Base-by-base conservation (phyloP, 352 stramenopile species). In the Saprolegnia diclina region DNA sequence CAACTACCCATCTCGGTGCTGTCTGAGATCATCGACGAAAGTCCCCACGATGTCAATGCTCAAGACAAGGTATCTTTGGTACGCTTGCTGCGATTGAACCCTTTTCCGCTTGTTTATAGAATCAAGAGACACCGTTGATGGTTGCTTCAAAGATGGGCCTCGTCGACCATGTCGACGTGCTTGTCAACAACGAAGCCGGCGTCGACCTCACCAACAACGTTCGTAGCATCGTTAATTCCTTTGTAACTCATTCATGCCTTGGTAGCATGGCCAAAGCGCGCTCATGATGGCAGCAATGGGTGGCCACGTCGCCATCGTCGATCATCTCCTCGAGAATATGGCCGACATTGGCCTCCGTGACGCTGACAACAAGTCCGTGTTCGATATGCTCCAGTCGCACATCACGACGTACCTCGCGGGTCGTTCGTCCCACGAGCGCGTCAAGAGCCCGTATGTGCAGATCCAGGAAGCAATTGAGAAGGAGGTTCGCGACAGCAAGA, bases 281-380 rank as follows among this genome's bases (percentile, higher is more conserved):
- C 61, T 67, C 50, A 67, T 67, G 61, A 56, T 56, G 1, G 61
- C 61, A 13, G 35, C 61, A 16, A 44, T 7, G 5, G 19, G 61
- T n/a, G 61, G 61, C 38, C 50, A 67, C 35, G n/a, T 56, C 13
- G 32, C 62, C 6, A 45, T 67, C n/a, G 61, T 67, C 14, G 50
- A 42, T 10, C 22, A 61, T 21, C 35, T 67, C 5, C 35, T 67
- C 14, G 45, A 65, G 29, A 11, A 42, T n/a, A 14, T 65, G n/a
- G 57, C 57, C 7, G 57, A 65, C 29, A 19, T 65, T 10, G 57
- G 56, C 24, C 16, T 65, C 16, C 16, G 37, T 18, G 37, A 65
- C 29, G 37, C n/a, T n/a, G n/a, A 29, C 22, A 56, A 54, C 38
- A 22, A 4, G 14, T 22, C 57, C 19, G 32, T 53, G 16, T n/a